These are phyloP conservation scores for Hepatocystis sp. DNA, from an alignment of 169 alveolate species.

Conservation along the genomic window DNA sequence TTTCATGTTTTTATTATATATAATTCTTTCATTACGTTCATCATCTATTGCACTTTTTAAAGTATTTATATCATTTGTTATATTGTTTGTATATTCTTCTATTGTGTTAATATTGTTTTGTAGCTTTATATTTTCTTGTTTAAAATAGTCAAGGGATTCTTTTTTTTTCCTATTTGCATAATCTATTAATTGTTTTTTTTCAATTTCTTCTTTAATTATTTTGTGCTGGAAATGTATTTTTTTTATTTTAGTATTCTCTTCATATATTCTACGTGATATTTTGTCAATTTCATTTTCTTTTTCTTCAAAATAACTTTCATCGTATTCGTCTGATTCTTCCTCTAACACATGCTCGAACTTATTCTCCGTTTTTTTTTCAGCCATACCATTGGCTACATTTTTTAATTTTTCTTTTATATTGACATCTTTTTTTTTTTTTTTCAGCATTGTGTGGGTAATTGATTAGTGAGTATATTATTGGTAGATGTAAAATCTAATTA, in stretches of 20 bases:
- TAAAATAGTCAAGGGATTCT: constrained; percentile 53
- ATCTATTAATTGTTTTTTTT: constrained; percentile 62
- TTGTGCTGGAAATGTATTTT: constrained; percentile 62
- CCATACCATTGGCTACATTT: constrained; percentile 13
- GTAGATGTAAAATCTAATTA: too few relatives aligned
- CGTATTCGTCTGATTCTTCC: constrained; percentile 17
- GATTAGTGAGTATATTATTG: too few relatives aligned
- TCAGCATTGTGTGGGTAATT: constrained; percentile 14
- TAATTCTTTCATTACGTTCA: constrained; percentile 74
- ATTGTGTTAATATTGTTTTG: constrained; percentile 65
- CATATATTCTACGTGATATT: constrained; percentile 59
- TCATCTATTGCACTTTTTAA: constrained; percentile 60
- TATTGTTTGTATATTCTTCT: constrained; percentile 66
- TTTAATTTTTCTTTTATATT: constrained; percentile 31
- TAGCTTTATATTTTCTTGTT: constrained; percentile 34
- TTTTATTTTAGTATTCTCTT: constrained; percentile 76
- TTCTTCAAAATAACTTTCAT: constrained; percentile 36
- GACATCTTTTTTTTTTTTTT: constrained; percentile 41
- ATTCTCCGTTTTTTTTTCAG: constrained; percentile 4
- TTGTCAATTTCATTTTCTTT: constrained; percentile 64
- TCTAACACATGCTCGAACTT: not conserved
- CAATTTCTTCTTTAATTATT: constrained; percentile 60
- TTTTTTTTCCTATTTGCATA: constrained; percentile 47
- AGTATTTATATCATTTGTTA: constrained; percentile 67
- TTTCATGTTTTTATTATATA: constrained; percentile 68